phyloP scores from a whole-genome alignment of 805 yeast species.

The Torulaspora microellipsoides region DNA sequence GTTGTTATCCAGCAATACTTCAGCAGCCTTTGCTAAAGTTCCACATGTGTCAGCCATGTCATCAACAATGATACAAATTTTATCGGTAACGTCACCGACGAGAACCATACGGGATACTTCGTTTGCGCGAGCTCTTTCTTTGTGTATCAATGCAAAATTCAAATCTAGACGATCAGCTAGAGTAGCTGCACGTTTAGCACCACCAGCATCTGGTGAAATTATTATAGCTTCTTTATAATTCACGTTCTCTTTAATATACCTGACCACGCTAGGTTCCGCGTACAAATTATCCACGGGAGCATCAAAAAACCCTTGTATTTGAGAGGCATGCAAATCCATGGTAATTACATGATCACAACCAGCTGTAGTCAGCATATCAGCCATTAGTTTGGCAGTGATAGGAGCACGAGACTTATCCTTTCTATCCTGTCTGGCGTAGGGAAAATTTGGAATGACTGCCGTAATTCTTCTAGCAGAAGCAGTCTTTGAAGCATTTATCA shows the following conservation, averaged over 20 bases:
- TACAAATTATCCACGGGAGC: conserved; percentile 81
- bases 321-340: conserved; percentile 86
- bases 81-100: conserved; percentile 77
- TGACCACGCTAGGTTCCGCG: conserved; percentile 77
- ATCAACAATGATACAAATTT: conserved; percentile 73
- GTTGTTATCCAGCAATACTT: conserved; percentile 59
- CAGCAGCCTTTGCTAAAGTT: conserved; percentile 78
- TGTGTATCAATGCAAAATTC: conserved; percentile 79
- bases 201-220: conserved; percentile 87
- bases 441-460: conserved; percentile 77
- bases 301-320: conserved; percentile 80
- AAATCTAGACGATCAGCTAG: conserved; percentile 74
- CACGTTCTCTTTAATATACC: conserved; percentile 63
- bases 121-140: conserved; percentile 78
- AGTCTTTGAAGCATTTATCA: conserved; percentile 77
- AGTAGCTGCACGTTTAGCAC: conserved; percentile 85
- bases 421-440: conserved; percentile 85
- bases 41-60: conserved; percentile 93
- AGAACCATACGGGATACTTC: conserved; percentile 81
- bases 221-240: conserved; percentile 61
- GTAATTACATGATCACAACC: conserved; percentile 86
- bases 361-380: conserved; percentile 75
- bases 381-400: conserved; percentile 79
- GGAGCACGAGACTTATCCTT: conserved; percentile 84
- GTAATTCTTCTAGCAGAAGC: conserved; percentile 82